Evolutionary conservation across 2,329 filamentous ascomycete genomes (phyloP).

Genomic region (Cordyceps pruinosa): DNA sequence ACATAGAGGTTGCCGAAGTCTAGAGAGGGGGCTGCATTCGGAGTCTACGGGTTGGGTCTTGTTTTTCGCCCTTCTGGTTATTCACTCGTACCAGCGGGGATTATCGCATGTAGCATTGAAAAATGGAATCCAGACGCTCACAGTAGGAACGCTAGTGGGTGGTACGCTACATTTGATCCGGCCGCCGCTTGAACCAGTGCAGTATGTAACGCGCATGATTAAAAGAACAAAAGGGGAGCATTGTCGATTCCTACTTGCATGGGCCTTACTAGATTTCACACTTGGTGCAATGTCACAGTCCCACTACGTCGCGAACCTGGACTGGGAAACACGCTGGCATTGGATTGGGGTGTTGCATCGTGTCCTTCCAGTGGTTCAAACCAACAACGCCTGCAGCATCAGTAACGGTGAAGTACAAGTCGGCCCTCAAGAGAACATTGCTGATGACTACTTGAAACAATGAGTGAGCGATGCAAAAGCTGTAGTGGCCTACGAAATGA

Average conservation of each 20-base stretch:
- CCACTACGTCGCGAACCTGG: too few species aligned
- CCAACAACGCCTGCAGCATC: too few species aligned
- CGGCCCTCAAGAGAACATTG: too few species aligned
- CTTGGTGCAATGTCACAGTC: too few species aligned
- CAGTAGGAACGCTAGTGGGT: constrained; percentile 20
- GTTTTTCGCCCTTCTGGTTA: constrained; percentile 40
- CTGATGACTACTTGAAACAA: too few species aligned
- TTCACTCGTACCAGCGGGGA: constrained; percentile 44
- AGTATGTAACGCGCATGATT: constrained; percentile 10
- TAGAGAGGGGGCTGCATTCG: constrained; percentile 52
- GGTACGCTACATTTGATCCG: constrained; percentile 1
- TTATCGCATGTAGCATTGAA: constrained; percentile 53
- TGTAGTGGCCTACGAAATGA: too few species aligned
- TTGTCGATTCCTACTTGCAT: neutral
- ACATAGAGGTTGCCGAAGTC: constrained; percentile 39
- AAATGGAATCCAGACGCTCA: constrained; percentile 45
- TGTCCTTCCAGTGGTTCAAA: too few species aligned
- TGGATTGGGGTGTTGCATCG: too few species aligned
- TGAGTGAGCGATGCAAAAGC: too few species aligned
- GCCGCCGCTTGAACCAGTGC: constrained; percentile 1
- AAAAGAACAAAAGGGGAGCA: constrained; percentile 8
- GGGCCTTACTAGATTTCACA: too few species aligned
- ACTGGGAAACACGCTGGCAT: neutral
- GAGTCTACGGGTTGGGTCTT: constrained; percentile 53
- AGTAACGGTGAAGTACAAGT: too few species aligned